Base-by-base conservation (phyloP, 768 basidiomycete genomes). In the Gloeostereum incarnatum region DNA sequence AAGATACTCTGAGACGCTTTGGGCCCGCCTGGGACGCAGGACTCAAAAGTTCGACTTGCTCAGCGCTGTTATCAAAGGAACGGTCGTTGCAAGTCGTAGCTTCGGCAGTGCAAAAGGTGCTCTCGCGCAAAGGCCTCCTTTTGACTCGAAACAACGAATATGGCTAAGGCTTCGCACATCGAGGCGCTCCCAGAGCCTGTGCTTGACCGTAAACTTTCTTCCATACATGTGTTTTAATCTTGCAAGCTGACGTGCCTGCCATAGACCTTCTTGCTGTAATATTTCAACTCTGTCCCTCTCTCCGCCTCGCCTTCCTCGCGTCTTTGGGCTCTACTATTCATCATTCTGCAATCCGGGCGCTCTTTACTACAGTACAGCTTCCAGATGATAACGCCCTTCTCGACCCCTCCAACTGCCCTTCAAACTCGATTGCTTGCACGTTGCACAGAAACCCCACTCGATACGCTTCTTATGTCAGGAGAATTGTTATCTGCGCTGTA, bases 401-500 rank as follows among this genome's bases (percentile, higher is more conserved):
- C 21, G 40, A 41, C 8, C 26, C 30, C 3, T 27, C 44, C 6
- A 19, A 35, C n/a, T 25, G 40, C 7, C 24, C 47, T 10, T 36
- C 36, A 16, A 40, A 31, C 19, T 46, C 50, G 11, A 40, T 48
- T 14, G 31, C 54, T 5, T 40, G 45, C 14, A 49, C 60, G 3
- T 35, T 65, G 24, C 42, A 62, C n/a, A 11, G n/a, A n/a, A 58
- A 60, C 42, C 51, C 58, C 10, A 37, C 36, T 7, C 44, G 52
- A 21, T 65, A 65, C 38, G 57, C 55, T 20, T 38, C 46, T 10
- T 44, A 29, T 31, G 60, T 65, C 26, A 57, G 50, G 44, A 50
- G 44, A 20, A 40, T 63, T 21, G 35, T 40, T n/a, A 43, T 62
- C 27, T 24, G 14, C 26, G 19, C n/a, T n/a, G n/a, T n/a, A n/a